Conservation (phyloP, 2,329 filamentous ascomycete genomes). For the Fusarium subtropicale region DNA sequence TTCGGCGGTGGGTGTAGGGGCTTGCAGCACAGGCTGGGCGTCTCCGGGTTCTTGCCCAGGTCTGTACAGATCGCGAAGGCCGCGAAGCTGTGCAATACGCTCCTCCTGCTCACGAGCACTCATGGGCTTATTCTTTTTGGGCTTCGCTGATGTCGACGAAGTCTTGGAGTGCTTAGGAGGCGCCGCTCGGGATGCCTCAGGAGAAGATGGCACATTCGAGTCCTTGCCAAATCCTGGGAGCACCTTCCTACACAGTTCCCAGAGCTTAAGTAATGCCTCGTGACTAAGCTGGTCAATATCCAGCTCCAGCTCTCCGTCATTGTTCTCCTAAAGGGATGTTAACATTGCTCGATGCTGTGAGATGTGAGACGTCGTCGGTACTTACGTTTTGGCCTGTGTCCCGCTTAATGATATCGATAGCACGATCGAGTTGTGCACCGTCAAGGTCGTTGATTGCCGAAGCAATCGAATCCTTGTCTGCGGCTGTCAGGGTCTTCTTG, state of each 20-base stretch:
- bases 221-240: slow-evolving; percentile 57
- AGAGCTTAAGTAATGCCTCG: slow-evolving; percentile 66
- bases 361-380: slow-evolving; percentile 40
- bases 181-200: slow-evolving; percentile 49
- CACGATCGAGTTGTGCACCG: slow-evolving; percentile 79
- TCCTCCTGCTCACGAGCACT: slow-evolving; percentile 75
- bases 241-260: slow-evolving; percentile 59
- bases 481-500: slow-evolving; percentile 71
- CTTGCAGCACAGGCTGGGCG: slow-evolving; percentile 41
- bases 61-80: slow-evolving; percentile 60
- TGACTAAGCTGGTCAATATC: slow-evolving; percentile 69
- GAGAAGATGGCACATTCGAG: slow-evolving; percentile 45
- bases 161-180: slow-evolving; percentile 49
- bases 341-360: not conserved
- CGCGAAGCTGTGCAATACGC: slow-evolving; percentile 70
- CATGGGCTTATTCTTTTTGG: slow-evolving; percentile 82
- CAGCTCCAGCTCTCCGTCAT: slow-evolving; percentile 68
- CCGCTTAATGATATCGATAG: slow-evolving; percentile 89
- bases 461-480: slow-evolving; percentile 93
- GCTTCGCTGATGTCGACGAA: slow-evolving; percentile 59
- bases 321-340: slow-evolving; percentile 62
- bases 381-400: slow-evolving; percentile 82
- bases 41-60: slow-evolving; percentile 51
- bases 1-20: slow-evolving; percentile 49
- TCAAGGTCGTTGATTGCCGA: slow-evolving; percentile 85